Conservation (phyloP, 192 early-diverging fungal species). For the Backusella westeae region DNA sequence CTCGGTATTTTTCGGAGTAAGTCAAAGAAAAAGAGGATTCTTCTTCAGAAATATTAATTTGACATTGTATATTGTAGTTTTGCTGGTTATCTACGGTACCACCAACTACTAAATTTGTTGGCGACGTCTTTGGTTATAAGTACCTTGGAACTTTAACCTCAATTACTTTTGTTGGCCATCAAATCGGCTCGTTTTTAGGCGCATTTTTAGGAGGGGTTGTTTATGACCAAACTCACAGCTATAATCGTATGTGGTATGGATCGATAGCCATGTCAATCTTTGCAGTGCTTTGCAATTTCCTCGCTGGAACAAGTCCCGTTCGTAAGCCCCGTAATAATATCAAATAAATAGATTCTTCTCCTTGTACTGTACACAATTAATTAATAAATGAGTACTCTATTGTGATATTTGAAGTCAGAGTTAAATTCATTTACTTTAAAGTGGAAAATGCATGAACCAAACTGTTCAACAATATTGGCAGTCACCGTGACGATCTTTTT, state of each 20-base stretch:
- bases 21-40: neutral
- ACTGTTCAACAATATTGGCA: neutral
- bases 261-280: slow-evolving; percentile 25
- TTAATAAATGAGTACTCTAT: neutral
- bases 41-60: neutral
- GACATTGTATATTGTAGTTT: neutral
- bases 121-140: slow-evolving; percentile 31
- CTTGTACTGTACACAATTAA: neutral
- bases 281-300: slow-evolving; percentile 10
- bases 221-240: slow-evolving; percentile 24
- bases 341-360: neutral
- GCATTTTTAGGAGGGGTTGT: slow-evolving; percentile 32
- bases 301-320: slow-evolving; percentile 11
- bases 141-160: slow-evolving; percentile 35
- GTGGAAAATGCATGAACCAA: too few relatives aligned
- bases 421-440: too few relatives aligned
- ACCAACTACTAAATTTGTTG: slow-evolving; percentile 25
- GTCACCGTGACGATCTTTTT: slow-evolving; percentile 1
- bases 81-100: slow-evolving; percentile 36
- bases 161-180: slow-evolving; percentile 33
- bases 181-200: slow-evolving; percentile 33
- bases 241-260: slow-evolving; percentile 32
- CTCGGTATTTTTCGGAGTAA: slow-evolving; percentile 32
- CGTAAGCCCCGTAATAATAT: neutral
- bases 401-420: too few relatives aligned